These are phyloP conservation scores for Ganoderma sinense DNA, from an alignment of 1,284 basidiomycete species.

Conservation along the genomic window DNA sequence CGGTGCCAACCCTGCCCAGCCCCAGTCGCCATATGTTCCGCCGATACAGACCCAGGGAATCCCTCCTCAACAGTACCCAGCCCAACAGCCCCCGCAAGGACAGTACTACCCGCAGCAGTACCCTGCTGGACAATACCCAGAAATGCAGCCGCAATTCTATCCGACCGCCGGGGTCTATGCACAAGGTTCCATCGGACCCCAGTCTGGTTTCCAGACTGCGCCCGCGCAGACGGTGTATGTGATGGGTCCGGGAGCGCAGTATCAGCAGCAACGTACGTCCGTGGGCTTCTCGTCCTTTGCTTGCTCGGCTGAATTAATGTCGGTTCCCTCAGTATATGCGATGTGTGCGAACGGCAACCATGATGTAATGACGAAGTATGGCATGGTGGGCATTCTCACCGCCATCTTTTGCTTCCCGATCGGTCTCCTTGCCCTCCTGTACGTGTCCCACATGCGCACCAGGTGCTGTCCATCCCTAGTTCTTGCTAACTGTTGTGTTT, in stretches of 20 bases:
- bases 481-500: background rate
- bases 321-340: conserved; percentile 29
- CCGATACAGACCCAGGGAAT: conserved; percentile 5
- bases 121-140: background rate
- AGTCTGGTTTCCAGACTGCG: conserved; percentile 4
- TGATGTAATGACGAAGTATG: conserved; percentile 35
- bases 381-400: conserved; percentile 36
- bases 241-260: conserved; percentile 19
- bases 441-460: background rate
- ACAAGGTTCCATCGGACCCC: conserved; percentile 1
- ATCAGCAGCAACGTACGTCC: conserved; percentile 27
- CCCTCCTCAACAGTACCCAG: background rate
- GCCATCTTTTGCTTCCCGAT: conserved; percentile 37
- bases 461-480: background rate
- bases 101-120: background rate
- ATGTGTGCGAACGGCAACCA: conserved; percentile 38
- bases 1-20: background rate
- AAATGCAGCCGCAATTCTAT: background rate
- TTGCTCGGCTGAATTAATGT: background rate
- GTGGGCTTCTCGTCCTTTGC: background rate
- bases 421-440: conserved; percentile 38
- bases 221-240: background rate
- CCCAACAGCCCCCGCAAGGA: background rate
- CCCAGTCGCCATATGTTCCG: conserved; percentile 10
- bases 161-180: background rate